These are phyloP conservation scores for Huntiella bhutanensis DNA, from an alignment of 2,329 filamentous ascomycete species.

Conservation along the genomic window DNA sequence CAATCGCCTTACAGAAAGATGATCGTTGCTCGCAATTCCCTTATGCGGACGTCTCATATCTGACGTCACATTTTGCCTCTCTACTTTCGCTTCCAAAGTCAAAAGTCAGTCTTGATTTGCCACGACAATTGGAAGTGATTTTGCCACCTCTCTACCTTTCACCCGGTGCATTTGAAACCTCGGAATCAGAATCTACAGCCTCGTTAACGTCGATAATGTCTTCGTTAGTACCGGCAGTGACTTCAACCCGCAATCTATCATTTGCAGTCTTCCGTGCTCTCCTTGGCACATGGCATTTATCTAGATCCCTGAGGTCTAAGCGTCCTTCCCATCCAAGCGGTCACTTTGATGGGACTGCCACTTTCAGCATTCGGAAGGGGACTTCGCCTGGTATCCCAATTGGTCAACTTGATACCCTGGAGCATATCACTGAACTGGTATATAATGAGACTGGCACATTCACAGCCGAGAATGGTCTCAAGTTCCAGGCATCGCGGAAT, in stretches of 20 bases:
- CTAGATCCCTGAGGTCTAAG: slow-evolving; percentile 34
- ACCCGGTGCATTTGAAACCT: too few relatives aligned
- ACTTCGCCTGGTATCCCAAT: background rate
- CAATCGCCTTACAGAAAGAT: slow-evolving; percentile 31
- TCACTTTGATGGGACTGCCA: slow-evolving; percentile 42
- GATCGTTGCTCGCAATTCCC: slow-evolving; percentile 49
- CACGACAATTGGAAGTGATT: too few relatives aligned
- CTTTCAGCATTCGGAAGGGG: slow-evolving; percentile 32
- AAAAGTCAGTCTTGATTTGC: slow-evolving; percentile 17
- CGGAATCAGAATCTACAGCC: too few relatives aligned
- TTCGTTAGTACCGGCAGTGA: slow-evolving; percentile 21
- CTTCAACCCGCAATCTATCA: slow-evolving; percentile 39
- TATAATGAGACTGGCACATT: slow-evolving; percentile 52
- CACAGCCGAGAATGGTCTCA: slow-evolving; percentile 32
- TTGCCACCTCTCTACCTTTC: too few relatives aligned
- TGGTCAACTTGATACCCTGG: slow-evolving; percentile 12
- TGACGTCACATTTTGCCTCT: slow-evolving; percentile 51
- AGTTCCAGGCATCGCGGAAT: slow-evolving; percentile 41
- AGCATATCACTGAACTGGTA: slow-evolving; percentile 36
- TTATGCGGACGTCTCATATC: slow-evolving; percentile 62
- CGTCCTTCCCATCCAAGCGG: slow-evolving; percentile 43
- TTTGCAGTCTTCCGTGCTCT: slow-evolving; percentile 51
- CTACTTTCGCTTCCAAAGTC: slow-evolving; percentile 28
- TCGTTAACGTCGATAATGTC: too few relatives aligned
- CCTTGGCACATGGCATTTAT: slow-evolving; percentile 49